Percentiles rank a stretch among this genome's conserved stretches.
phyloP scores from a whole-genome alignment of 495 filamentous ascomycete species.

The Talaromyces wortmannii region DNA sequence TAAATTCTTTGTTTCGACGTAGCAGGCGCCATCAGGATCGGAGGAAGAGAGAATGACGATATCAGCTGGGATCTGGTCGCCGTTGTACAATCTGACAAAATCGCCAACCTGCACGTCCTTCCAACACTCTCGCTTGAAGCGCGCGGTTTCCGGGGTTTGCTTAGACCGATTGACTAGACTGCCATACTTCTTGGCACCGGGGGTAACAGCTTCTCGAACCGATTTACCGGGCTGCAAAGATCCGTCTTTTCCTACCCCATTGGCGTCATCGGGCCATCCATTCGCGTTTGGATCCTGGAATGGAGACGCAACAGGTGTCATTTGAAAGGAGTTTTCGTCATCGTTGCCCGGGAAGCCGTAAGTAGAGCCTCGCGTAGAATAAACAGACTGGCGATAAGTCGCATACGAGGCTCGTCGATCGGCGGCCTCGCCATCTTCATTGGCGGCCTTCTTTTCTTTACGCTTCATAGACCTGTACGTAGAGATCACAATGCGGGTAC shows the following conservation, averaged over 20 bases:
- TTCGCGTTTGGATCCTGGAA: neutral
- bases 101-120: constrained; percentile 95
- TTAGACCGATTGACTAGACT: constrained; percentile 59
- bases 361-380: constrained; percentile 56
- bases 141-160: constrained; percentile 52
- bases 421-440: constrained; percentile 22
- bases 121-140: constrained; percentile 91
- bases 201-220: constrained; percentile 19
- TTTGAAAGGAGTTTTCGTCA: constrained; percentile 63
- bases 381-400: constrained; percentile 56
- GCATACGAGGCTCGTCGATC: constrained; percentile 59
- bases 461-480: constrained; percentile 51
- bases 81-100: constrained; percentile 93
- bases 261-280: constrained; percentile 4
- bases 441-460: constrained; percentile 20
- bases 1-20: constrained; percentile 96
- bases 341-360: constrained; percentile 12
- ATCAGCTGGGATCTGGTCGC: constrained; percentile 93
- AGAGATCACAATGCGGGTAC: constrained; percentile 52
- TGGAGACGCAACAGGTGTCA: constrained; percentile 84
- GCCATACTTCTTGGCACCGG: constrained; percentile 45
- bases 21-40: constrained; percentile 90
- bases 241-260: constrained; percentile 12
- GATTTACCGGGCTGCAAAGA: constrained; percentile 28
- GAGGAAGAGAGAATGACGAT: constrained; percentile 94